Conservation (phyloP, 1,139 yeast genomes). For the Nematodospora anomalae region DNA sequence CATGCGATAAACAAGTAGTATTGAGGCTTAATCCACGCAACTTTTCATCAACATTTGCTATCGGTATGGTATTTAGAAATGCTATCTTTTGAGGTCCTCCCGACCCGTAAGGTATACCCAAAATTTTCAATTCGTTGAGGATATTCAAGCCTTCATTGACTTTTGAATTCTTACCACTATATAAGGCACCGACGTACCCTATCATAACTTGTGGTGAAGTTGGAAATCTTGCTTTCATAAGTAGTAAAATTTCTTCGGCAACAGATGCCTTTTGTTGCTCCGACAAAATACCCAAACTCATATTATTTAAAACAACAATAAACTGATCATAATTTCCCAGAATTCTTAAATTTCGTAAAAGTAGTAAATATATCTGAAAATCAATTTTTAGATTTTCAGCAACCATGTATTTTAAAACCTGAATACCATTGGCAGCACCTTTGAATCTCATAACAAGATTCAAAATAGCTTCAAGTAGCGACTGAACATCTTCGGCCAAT, state of each 20-base stretch:
- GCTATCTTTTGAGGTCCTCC: slow-evolving; percentile 17
- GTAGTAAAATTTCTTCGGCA: slow-evolving; percentile 34
- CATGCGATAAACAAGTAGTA: slow-evolving; percentile 23
- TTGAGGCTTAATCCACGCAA: slow-evolving; percentile 28
- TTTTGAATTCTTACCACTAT: slow-evolving; percentile 15
- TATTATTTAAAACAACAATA: slow-evolving; percentile 32
- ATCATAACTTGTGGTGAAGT: slow-evolving; percentile 36
- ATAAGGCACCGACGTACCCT: slow-evolving; percentile 40
- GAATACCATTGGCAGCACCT: slow-evolving; percentile 34
- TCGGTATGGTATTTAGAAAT: slow-evolving; percentile 19
- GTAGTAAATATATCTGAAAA: slow-evolving; percentile 25
- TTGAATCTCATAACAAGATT: slow-evolving; percentile 40
- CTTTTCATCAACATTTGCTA: slow-evolving; percentile 33
- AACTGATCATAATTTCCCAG: slow-evolving; percentile 38
- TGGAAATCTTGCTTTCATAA: slow-evolving; percentile 33
- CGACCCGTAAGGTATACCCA: slow-evolving; percentile 23
- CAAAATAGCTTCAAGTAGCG: slow-evolving; percentile 29
- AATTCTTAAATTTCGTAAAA: slow-evolving; percentile 30
- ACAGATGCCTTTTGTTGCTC: slow-evolving; percentile 4
- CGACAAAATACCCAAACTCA: slow-evolving; percentile 25
- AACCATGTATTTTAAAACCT: slow-evolving; percentile 35
- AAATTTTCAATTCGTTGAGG: slow-evolving; percentile 27
- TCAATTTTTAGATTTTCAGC: slow-evolving; percentile 28
- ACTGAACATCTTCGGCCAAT: slow-evolving; percentile 25
- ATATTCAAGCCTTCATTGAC: slow-evolving; percentile 18